Evolutionary conservation across 2,329 filamentous ascomycete genomes (phyloP).

Genomic region (Fusarium burgessii): DNA sequence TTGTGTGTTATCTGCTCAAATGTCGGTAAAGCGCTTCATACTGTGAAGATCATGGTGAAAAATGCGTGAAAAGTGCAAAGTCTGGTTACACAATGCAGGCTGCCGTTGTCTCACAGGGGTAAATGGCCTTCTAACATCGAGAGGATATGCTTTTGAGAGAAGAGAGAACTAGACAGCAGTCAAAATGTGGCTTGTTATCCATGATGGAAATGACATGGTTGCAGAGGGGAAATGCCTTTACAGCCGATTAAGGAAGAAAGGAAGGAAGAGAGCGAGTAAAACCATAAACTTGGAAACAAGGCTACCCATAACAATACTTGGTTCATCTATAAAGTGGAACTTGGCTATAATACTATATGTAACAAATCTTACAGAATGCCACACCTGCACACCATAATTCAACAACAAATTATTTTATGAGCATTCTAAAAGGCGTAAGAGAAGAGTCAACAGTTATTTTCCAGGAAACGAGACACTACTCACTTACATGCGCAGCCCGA

Average conservation of each 20-base stretch:
- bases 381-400: not conserved
- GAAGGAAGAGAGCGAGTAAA: not conserved
- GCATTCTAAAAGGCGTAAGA: not conserved
- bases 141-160: not conserved
- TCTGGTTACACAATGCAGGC: conserved; percentile 1
- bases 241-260: too few species aligned
- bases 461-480: not conserved
- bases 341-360: not conserved
- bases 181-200: not conserved
- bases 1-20: not conserved
- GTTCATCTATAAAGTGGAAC: not conserved
- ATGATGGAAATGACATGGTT: too few species aligned
- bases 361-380: not conserved
- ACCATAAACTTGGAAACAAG: too few species aligned
- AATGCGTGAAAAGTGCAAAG: not conserved
- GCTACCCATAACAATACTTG: not conserved
- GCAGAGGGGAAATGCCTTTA: too few species aligned
- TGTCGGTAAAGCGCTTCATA: not conserved
- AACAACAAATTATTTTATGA: too few species aligned
- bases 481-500: not conserved
- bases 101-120: not conserved
- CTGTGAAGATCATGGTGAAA: not conserved
- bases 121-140: not conserved
- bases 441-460: not conserved
- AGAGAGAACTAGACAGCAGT: not conserved